Conservation (phyloP, 1,139 yeast genomes). For the Pichia sp. region DNA sequence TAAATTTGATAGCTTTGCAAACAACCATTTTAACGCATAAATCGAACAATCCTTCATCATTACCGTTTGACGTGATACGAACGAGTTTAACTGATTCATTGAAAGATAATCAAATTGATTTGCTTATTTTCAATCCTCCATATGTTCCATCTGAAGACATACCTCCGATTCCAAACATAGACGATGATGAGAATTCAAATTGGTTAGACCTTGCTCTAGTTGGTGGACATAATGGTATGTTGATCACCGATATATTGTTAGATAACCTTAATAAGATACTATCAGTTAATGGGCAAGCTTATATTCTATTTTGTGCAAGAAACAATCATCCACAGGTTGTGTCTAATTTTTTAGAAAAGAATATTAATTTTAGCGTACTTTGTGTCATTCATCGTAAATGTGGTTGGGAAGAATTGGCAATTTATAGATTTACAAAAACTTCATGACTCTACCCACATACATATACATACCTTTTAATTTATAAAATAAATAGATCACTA, state of each 20-base stretch:
- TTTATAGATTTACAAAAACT: slow-evolving; percentile 43
- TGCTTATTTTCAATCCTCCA: slow-evolving; percentile 87
- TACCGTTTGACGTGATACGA: slow-evolving; percentile 49
- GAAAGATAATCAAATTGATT: slow-evolving; percentile 46
- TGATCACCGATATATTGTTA: slow-evolving; percentile 61
- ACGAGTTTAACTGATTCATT: slow-evolving; percentile 51
- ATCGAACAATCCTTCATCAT: slow-evolving; percentile 34
- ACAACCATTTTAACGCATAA: slow-evolving; percentile 46
- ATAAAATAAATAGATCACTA: slow-evolving; percentile 41
- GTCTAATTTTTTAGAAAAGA: slow-evolving; percentile 33
- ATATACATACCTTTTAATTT: background rate
- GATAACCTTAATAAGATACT: slow-evolving; percentile 44
- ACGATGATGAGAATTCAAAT: slow-evolving; percentile 33
- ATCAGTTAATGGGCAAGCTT: slow-evolving; percentile 61
- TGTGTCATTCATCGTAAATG: slow-evolving; percentile 63
- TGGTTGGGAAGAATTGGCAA: slow-evolving; percentile 92
- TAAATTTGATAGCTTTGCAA: slow-evolving; percentile 70
- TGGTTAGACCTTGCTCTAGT: slow-evolving; percentile 88
- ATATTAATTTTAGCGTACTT: slow-evolving; percentile 36
- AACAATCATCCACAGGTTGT: slow-evolving; percentile 67
- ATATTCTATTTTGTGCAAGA: slow-evolving; percentile 75
- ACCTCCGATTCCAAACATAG: slow-evolving; percentile 46
- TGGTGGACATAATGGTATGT: slow-evolving; percentile 91
- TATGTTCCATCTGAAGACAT: slow-evolving; percentile 81
- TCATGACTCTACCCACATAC: background rate